A percentile compares a stretch with the other conserved stretches of the same genome.
Evolutionary conservation across 2,329 filamentous ascomycete genomes (phyloP).

Genomic region (Blastomyces parvus): DNA sequence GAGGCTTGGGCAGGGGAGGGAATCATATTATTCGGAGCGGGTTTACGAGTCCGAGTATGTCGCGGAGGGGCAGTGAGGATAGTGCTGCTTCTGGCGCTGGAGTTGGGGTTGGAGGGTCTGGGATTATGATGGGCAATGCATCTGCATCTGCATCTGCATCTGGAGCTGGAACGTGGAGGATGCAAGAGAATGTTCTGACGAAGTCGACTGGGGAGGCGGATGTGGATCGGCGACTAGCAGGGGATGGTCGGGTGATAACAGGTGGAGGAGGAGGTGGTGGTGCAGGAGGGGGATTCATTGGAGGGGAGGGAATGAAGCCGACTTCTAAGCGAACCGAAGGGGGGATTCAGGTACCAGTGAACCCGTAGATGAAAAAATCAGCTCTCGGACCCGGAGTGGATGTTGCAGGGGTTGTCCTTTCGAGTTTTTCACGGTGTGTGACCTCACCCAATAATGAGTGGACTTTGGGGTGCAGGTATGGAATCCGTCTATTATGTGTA

Average conservation of each 20-base stretch:
- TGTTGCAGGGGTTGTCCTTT: background rate
- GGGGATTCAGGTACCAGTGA: background rate
- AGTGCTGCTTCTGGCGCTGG: slow-evolving; percentile 21
- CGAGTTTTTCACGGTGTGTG: background rate
- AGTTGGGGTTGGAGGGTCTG: slow-evolving; percentile 29
- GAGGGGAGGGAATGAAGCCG: no score
- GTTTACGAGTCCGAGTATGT: slow-evolving; percentile 28
- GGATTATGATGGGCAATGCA: slow-evolving; percentile 26
- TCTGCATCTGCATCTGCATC: slow-evolving; percentile 13
- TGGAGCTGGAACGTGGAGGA: slow-evolving; percentile 1
- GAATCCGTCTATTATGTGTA: no score
- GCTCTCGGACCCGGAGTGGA: background rate
- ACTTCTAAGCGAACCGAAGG: background rate
- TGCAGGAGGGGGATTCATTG: background rate
- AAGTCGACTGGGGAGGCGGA: background rate
- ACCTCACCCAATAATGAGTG: no score
- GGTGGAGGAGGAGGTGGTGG: background rate
- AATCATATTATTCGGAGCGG: slow-evolving; percentile 15
- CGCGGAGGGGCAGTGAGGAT: slow-evolving; percentile 34
- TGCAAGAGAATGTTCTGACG: slow-evolving; percentile 7
- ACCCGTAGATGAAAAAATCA: background rate
- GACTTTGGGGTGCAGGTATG: no score
- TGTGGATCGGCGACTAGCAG: background rate
- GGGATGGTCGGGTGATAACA: background rate
- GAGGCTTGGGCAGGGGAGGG: background rate